Base-by-base conservation (phyloP, 352 stramenopile species). In the Albugo candida region DNA sequence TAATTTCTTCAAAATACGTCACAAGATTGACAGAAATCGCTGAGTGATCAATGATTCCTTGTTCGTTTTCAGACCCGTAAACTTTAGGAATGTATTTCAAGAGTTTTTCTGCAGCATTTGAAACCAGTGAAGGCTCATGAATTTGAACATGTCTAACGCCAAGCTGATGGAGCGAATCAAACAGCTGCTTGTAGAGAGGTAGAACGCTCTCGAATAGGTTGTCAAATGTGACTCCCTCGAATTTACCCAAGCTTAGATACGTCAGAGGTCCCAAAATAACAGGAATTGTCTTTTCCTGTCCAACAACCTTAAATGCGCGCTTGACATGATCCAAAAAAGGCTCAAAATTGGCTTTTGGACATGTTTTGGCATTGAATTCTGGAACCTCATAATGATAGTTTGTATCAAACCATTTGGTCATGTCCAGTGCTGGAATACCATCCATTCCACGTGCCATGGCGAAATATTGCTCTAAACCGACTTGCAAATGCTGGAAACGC, bases 311-410 rank as follows among this genome's bases (percentile, higher is more conserved):
- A n/a, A 93, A 57, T 35, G 82, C 85, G 41, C 83, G 83, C 56
- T 91, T 65, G 53, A 94, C 51, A 35, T 49, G 63, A 18, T 55
- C 60, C 14, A 94, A 36, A 61, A 85, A 94, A 38, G 50, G 59
- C 35, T 35, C 52, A 47, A 95, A 95, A 66, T 94, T 88, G 24
- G 83, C 69, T 46, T 62, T 61, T 13, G 83, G 67, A 40, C 67
- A 55, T 14, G 68, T 80, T 50, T 72, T 73, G 20, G 67, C 66
- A 56, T 67, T 83, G 17, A 94, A 60, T 70, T 96, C 86, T 1
- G 86, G 83, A 39, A 95, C 83, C 59, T 94, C 83, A 73, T 95
- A 96, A 71, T 96, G 86, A 64, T 95, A 96, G 77, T 96, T 96
- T 37, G 77, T 88, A 63, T 94, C 86, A 59, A 95, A 95, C 80